Conservation (phyloP, 2,329 filamentous ascomycete genomes). For the Incumbomyces delicatus region DNA sequence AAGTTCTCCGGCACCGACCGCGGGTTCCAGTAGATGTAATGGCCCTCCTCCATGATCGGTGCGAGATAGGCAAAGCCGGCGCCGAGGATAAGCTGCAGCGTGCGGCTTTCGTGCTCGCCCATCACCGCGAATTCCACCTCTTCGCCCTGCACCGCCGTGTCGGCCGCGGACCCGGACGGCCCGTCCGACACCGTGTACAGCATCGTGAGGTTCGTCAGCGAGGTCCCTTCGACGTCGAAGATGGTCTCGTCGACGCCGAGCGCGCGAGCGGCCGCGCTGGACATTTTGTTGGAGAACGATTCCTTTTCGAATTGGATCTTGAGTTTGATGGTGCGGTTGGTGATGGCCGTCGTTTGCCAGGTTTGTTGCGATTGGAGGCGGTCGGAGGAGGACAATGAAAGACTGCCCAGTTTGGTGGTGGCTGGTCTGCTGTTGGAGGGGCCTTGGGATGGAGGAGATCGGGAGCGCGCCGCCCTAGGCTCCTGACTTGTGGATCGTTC, state of each 20-base stretch:
- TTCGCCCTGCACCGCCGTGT: background rate
- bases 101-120: conserved; percentile 3
- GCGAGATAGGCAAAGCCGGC: background rate
- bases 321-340: background rate
- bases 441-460: too few species aligned
- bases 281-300: conserved; percentile 4
- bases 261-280: background rate
- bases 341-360: background rate
- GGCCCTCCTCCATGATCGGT: background rate
- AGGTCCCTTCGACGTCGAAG: background rate
- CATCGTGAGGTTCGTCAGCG: background rate
- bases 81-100: background rate
- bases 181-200: background rate
- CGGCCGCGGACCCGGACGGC: background rate
- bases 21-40: conserved; percentile 3
- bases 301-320: conserved; percentile 1
- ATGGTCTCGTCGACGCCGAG: conserved; percentile 1
- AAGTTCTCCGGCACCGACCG: conserved; percentile 3
- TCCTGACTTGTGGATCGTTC: background rate
- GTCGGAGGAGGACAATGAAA: background rate
- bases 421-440: background rate
- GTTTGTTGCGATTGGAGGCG: background rate
- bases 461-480: background rate
- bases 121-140: conserved; percentile 5
- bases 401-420: background rate